These are phyloP conservation scores for Scortechinia acanthostroma DNA, from an alignment of 2,329 filamentous ascomycete species.

Conservation along the genomic window DNA sequence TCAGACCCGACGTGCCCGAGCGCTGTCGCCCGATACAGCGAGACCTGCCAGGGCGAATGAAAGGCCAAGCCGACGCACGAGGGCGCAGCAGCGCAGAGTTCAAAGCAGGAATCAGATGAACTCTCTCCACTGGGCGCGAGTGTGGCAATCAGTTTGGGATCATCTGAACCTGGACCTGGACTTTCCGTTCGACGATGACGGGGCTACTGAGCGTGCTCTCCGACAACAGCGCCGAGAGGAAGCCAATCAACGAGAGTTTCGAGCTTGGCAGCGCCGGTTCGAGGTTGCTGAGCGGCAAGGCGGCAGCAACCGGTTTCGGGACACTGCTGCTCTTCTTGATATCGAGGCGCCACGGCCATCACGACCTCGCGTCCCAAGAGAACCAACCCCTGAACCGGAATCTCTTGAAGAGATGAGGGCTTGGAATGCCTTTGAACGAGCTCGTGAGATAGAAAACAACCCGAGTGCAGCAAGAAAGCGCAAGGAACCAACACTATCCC, in stretches of 20 bases:
- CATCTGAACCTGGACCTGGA: constrained; percentile 57
- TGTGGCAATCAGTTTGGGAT: constrained; percentile 57
- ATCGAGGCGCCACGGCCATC: constrained; percentile 39
- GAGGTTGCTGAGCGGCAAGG: constrained; percentile 56
- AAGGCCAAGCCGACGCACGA: background rate
- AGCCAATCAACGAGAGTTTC: constrained; percentile 32
- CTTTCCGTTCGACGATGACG: constrained; percentile 60
- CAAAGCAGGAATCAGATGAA: background rate
- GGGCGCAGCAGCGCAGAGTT: background rate
- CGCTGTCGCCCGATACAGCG: constrained; percentile 42
- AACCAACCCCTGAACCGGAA: constrained; percentile 38
- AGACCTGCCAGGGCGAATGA: constrained; percentile 21
- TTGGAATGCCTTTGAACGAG: constrained; percentile 68
- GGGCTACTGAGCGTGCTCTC: constrained; percentile 6
- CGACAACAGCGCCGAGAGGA: background rate
- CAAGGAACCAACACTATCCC: constrained; percentile 45
- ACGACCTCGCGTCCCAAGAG: constrained; percentile 27
- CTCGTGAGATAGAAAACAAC: constrained; percentile 44
- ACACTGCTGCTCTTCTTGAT: constrained; percentile 22
- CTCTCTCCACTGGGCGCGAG: background rate
- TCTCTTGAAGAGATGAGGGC: constrained; percentile 59
- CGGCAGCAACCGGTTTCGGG: constrained; percentile 38
- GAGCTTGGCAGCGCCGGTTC: constrained; percentile 55
- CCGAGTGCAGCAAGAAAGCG: constrained; percentile 32
- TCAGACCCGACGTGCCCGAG: constrained; percentile 24